Evolutionary conservation across 768 basidiomycete species (phyloP).

Genomic region (Pholiota microspora): DNA sequence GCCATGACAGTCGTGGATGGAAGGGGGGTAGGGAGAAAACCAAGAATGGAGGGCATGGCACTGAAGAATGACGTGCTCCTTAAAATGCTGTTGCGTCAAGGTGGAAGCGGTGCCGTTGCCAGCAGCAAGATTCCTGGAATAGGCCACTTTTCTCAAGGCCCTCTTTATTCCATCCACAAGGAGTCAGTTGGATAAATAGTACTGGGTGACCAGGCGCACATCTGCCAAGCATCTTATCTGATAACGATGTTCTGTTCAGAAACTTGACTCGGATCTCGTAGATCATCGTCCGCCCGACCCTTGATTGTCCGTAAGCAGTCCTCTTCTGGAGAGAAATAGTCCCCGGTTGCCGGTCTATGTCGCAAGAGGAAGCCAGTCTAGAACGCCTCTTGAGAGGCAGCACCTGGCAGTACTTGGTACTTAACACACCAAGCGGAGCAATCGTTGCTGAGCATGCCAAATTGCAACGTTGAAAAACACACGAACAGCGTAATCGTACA

Average conservation of each 20-base stretch:
- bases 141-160: background rate
- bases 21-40: conserved; percentile 10
- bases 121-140: conserved; percentile 1
- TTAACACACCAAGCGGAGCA: too few relatives aligned
- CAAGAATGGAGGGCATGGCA: conserved; percentile 1
- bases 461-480: background rate
- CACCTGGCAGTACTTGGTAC: too few relatives aligned
- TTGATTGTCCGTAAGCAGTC: background rate
- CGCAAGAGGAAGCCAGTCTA: too few relatives aligned
- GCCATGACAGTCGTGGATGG: conserved; percentile 15
- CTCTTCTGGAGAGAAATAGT: background rate
- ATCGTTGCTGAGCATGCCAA: background rate
- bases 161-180: background rate
- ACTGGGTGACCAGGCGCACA: background rate
- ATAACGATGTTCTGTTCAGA: conserved; percentile 11
- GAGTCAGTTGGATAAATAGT: background rate
- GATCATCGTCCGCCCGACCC: background rate
- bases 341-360: background rate
- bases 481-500: background rate
- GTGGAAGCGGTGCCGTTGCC: conserved; percentile 10
- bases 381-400: too few relatives aligned
- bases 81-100: conserved; percentile 11
- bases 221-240: conserved; percentile 19
- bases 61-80: conserved; percentile 13
- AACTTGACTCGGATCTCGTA: background rate